Base-by-base conservation (phyloP, 768 basidiomycete species). In the Mycena belliarum region DNA sequence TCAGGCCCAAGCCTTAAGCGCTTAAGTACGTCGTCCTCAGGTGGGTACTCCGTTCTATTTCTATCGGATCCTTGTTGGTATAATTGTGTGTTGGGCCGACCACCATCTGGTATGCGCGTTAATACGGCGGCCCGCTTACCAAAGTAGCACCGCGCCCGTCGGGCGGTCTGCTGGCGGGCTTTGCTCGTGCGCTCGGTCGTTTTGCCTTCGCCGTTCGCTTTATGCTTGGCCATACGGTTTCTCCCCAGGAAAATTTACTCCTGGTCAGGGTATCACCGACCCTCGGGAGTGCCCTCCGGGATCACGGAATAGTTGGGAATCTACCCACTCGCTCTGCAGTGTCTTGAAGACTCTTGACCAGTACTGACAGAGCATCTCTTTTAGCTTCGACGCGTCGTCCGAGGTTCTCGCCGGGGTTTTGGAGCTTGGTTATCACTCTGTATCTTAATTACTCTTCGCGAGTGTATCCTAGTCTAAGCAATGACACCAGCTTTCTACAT, bases 261-360 rank as follows among this genome's bases (percentile, higher is more conserved):
- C 33, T 15, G n/a, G n/a, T n/a, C n/a, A n/a, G n/a, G n/a, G n/a
- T 32, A 32, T n/a, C n/a, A 32, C 29, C 29, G 29, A 10, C 33
- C 33, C 16, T 38, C 18, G 37, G 37, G 3, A 38, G 20, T 16
- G 33, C 14, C 33, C 40, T 41, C 21, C 21, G 24, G 23, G 41
- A 43, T 10, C 32, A 44, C 51, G 51, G 11, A 52, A 52, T 52
- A 44, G 28, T 44, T 52, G 50, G 51, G 51, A 25, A 44, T 43
- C 26, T 43, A 52, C 52, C 52, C 52, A 40, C 52, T 47, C 28
- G 49, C 49, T 50, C 49, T 50, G 49, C 51, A 52, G 51, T 52
- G 15, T 23, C 41, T 41, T 41, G 40, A 26, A n/a, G n/a, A n/a
- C n/a, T n/a, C n/a, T 46, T 28, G 40, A 44, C 52, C 24, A 25